Evolutionary conservation across 1,284 basidiomycete species (phyloP).

Genomic region (Boletus sp.): DNA sequence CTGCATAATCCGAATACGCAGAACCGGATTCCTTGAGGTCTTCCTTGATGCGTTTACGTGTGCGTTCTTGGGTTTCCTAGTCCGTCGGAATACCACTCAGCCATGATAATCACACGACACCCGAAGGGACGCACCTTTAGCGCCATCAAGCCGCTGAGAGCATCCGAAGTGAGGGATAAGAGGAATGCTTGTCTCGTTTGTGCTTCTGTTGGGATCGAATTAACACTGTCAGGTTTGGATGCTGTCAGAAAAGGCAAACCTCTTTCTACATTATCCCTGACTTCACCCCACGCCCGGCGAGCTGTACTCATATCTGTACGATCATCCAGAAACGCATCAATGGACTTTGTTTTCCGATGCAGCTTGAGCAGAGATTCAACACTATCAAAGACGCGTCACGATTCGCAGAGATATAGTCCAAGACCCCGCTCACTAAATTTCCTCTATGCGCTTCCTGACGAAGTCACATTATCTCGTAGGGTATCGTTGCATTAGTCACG

Average conservation of each 20-base stretch:
- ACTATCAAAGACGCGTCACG: constrained; percentile 38
- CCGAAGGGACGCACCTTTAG: constrained; percentile 55
- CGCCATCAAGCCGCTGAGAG: constrained; percentile 63
- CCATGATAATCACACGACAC: background rate
- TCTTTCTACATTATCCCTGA: constrained; percentile 80
- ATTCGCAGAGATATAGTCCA: background rate
- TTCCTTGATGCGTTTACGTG: constrained; percentile 85
- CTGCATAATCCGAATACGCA: constrained; percentile 78
- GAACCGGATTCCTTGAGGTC: constrained; percentile 74
- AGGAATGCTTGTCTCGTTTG: constrained; percentile 78
- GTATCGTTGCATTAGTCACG: background rate
- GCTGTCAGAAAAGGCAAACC: constrained; percentile 42
- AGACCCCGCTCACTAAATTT: constrained; percentile 64
- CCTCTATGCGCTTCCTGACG: constrained; percentile 76
- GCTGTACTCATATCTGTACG: constrained; percentile 60
- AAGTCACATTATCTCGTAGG: constrained; percentile 3
- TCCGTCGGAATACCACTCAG: constrained; percentile 1
- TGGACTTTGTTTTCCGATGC: constrained; percentile 65
- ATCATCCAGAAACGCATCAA: constrained; percentile 67
- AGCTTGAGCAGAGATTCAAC: constrained; percentile 70
- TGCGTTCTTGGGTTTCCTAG: constrained; percentile 84
- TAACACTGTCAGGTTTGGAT: background rate
- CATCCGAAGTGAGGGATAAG: constrained; percentile 65
- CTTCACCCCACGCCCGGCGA: constrained; percentile 76
- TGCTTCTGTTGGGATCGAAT: constrained; percentile 54